These are phyloP conservation scores for Senna siamea DNA, from an alignment of 306 rosid species.

Conservation along the genomic window DNA sequence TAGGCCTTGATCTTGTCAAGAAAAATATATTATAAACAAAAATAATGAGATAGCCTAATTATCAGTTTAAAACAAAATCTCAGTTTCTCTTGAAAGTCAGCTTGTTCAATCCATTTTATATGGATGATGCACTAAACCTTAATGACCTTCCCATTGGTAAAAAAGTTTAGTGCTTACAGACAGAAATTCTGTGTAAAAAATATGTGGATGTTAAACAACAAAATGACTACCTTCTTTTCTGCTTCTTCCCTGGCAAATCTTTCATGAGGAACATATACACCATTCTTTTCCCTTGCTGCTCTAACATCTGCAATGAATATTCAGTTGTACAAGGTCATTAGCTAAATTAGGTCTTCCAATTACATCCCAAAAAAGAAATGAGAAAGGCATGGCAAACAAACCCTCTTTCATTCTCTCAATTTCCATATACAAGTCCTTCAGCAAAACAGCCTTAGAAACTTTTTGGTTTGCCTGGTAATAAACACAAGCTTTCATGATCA, in stretches of 20 bases:
- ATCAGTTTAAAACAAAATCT: background rate
- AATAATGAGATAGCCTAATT: background rate
- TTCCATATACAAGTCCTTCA: conserved; percentile 86
- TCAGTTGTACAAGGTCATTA: conserved; percentile 16
- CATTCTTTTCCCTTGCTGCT: conserved; percentile 97
- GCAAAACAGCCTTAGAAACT: conserved; percentile 81
- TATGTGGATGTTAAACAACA: background rate
- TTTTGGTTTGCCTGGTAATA: conserved; percentile 85
- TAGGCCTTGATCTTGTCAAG: too few species aligned
- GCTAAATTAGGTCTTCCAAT: conserved; percentile 20
- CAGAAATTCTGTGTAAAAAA: background rate
- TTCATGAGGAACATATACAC: conserved; percentile 88
- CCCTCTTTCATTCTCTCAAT: conserved; percentile 97
- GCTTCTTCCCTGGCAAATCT: conserved; percentile 88
- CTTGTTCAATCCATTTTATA: too few species aligned
- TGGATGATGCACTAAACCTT: too few species aligned
- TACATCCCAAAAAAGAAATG: conserved; percentile 8
- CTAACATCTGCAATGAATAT: conserved; percentile 66
- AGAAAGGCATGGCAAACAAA: conserved; percentile 30
- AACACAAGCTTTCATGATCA: conserved; percentile 32
- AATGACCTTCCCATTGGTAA: too few species aligned
- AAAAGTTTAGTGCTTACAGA: background rate
- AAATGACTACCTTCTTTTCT: conserved; percentile 77
- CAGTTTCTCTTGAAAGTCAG: too few species aligned
- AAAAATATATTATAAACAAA: background rate